phyloP scores from a whole-genome alignment of 805 yeast species.

The Scheffersomyces amazonensis region DNA sequence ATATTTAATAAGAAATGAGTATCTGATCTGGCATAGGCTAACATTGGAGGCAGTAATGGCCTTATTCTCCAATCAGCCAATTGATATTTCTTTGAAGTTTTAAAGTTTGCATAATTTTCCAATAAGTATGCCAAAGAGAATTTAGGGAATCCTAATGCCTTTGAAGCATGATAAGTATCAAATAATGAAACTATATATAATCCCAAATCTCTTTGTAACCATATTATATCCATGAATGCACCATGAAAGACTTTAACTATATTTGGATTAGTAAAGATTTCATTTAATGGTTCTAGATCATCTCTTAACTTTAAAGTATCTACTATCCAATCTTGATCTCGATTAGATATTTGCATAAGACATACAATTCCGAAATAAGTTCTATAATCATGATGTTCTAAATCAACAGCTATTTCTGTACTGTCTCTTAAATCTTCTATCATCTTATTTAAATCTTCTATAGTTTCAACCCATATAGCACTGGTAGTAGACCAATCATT shows the following conservation, averaged over 20 bases:
- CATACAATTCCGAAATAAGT: conserved; percentile 89
- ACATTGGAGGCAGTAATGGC: conserved; percentile 75
- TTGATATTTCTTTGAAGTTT: conserved; percentile 91
- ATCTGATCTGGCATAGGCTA: conserved; percentile 87
- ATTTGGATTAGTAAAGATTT: conserved; percentile 74
- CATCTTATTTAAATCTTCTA: conserved; percentile 52
- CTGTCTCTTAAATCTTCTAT: conserved; percentile 47
- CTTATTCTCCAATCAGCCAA: conserved; percentile 95
- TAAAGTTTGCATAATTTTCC: conserved; percentile 76
- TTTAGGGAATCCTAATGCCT: conserved; percentile 72
- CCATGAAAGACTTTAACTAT: conserved; percentile 93
- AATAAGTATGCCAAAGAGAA: conserved; percentile 82
- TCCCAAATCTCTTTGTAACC: conserved; percentile 96
- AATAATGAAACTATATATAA: conserved; percentile 83
- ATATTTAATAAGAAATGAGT: conserved; percentile 87
- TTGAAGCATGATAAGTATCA: conserved; percentile 91
- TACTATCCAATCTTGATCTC: conserved; percentile 79
- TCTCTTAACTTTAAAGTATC: conserved; percentile 82
- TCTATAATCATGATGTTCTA: conserved; percentile 93
- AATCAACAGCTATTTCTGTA: conserved; percentile 82
- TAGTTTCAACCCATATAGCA: conserved; percentile 71
- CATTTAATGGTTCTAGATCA: conserved; percentile 64
- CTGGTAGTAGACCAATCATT: conserved; percentile 63
- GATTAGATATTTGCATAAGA: conserved; percentile 85
- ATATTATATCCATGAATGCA: conserved; percentile 92